phyloP scores from a whole-genome alignment of 345 rosid genomes.

The Gossypium australe region DNA sequence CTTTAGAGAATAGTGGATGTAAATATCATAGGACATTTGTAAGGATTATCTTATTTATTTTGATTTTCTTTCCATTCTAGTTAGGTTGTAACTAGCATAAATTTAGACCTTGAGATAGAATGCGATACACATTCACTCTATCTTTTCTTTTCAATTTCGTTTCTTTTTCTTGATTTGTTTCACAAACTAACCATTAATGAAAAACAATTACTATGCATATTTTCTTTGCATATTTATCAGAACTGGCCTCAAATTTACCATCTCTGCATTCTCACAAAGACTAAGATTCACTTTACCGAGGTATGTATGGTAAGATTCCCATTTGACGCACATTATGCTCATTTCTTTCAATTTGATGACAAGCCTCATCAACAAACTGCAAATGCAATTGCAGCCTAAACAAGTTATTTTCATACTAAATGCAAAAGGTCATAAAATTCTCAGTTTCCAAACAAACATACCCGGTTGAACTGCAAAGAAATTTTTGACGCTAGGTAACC shows the following conservation, averaged over 20 bases:
- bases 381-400: slow-evolving; percentile 18
- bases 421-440: neutral
- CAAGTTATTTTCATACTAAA: slow-evolving; percentile 12
- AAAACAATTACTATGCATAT: neutral
- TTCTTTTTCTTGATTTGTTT: no score
- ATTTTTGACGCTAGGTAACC: slow-evolving; percentile 88
- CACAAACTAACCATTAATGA: neutral
- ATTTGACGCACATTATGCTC: slow-evolving; percentile 85
- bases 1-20: no score
- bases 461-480: slow-evolving; percentile 86
- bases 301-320: slow-evolving; percentile 89
- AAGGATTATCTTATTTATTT: no score
- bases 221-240: neutral
- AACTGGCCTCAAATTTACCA: neutral
- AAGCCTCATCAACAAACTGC: slow-evolving; percentile 98
- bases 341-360: slow-evolving; percentile 89
- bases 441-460: slow-evolving; percentile 33
- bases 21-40: no score
- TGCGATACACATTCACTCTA: no score
- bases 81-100: no score
- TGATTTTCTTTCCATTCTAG: no score
- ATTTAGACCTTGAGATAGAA: no score
- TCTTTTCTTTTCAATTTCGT: no score
- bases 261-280: neutral
- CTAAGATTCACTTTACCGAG: slow-evolving; percentile 46